Base-by-base conservation (phyloP, 306 rosid species). In the Heteromeles arbutifolia region DNA sequence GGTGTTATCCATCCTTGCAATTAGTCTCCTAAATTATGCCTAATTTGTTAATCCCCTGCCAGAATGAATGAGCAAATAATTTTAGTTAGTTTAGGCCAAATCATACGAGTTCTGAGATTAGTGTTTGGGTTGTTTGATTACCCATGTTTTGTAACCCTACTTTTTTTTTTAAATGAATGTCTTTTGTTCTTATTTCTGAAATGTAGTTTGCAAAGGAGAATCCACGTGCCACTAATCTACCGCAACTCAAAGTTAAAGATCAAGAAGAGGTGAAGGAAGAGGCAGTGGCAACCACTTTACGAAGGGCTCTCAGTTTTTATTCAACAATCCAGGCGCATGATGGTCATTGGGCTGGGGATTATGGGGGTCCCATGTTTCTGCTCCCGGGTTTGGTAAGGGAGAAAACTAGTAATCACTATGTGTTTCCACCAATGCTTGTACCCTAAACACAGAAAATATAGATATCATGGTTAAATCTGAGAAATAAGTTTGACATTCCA, bases 271-370 rank as follows among this genome's bases (percentile, higher is more conserved):
- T 78, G 80, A 70, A 44, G 19, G 80, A 74, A 63, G 83, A 82
- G 34, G 74, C 61, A 11, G 82, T 78, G 57, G n/a, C 65, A 65
- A 67, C 41, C 26, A 74, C 86, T 18, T 43, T 82, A 78, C 62
- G 70, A 34, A 74, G 83, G 65, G 77, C 80, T 26, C 31, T 82
- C 34, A 74, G 52, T 65, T 82, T 82, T 74, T 74, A 82, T 70
- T 82, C 86, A 13, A 82, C 83, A 56, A 82, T 82, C 57, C 83
- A 82, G 77, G 86, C 78, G 17, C 59, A 82, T 32, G 86, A 78
- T 45, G 83, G 86, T 28, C 86, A 69, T 31, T 82, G 86, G 86
- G 74, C 86, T 21, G 83, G 86, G 57, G 86, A 82, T 57, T 82
- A 82, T 70, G 86, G 86, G 15, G 86, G 86, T 57, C 78, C 83